Base-by-base conservation (phyloP, 2,329 filamentous ascomycete species). In the Fusarium sp. region DNA sequence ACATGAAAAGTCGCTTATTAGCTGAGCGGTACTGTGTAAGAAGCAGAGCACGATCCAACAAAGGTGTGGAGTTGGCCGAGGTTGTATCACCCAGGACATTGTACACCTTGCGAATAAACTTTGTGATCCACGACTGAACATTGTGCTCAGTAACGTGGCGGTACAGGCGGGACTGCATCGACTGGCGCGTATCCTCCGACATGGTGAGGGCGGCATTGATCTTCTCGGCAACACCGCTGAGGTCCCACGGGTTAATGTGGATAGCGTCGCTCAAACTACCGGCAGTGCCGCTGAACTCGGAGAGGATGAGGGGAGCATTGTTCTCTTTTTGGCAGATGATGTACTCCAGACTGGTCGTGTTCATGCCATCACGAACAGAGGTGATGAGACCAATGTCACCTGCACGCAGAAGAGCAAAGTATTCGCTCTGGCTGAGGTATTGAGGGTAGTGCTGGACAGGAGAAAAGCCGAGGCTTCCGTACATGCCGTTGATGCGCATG, bases 241-340 rank as follows among this genome's bases (percentile, higher is more conserved):
- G 83, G 73, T 97, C 93, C 92, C 93, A 98, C 2, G 94, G 94
- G 77, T 98, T 98, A 80, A 98, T 97, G 76, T 96, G 92, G 60
- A 97, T 93, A 29, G 94, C 94, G 70, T 91, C 90, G 60, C 86
- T 85, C 33, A 98, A 83, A 52, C 89, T 95, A 49, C 91, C 91
- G 29, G 94, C 93, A 1, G 94, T 97, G 55, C 94, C 94, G 61
- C 93, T 97, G 76, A 98, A 98, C 75, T 98, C 94, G 13, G 95
- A 98, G 21, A 98, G 85, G 65, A 98, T 97, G 42, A 98, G 80
- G 2, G 93, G 94, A 1, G 93, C 91, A 67, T 93, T 88, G 53
- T 88, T 88, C 62, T 95, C 89, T 70, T 92, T 90, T 76, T 98
- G 94, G 75, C 92, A 96, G 54, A 97, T 85, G 53, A 98, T 88